Percentiles rank a stretch among this genome's conserved stretches.
Conservation (phyloP, 257 asterid species). For the Fraxinus excelsior region DNA sequence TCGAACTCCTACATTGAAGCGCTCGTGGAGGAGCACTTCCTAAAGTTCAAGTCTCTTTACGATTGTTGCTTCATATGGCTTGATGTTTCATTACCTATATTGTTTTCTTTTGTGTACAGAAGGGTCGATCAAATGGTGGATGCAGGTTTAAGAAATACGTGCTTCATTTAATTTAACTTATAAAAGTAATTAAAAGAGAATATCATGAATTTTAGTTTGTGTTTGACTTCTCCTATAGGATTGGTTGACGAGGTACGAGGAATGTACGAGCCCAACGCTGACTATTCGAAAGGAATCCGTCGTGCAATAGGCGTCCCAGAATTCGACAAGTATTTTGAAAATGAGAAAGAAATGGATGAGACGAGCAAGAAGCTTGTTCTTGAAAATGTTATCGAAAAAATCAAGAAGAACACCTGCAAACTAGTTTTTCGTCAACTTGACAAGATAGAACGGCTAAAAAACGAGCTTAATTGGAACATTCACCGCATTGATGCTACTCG, state of each 20-base stretch:
- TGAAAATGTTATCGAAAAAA: constrained; percentile 3
- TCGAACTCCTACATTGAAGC: constrained; percentile 26
- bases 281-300: constrained; percentile 20
- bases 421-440: constrained; percentile 18
- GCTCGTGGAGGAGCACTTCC: constrained; percentile 6
- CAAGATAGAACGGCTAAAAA: constrained; percentile 18
- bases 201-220: not conserved
- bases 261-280: constrained; percentile 1
- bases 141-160: not conserved
- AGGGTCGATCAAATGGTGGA: constrained; percentile 28
- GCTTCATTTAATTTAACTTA: not conserved
- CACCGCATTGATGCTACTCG: constrained; percentile 26
- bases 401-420: constrained; percentile 18
- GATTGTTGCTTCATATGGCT: constrained; percentile 28
- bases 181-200: not conserved
- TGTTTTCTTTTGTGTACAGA: constrained; percentile 4
- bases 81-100: constrained; percentile 6
- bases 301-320: constrained; percentile 19
- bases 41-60: not conserved
- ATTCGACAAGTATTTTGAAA: constrained; percentile 14
- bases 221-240: not conserved
- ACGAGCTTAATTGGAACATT: constrained; percentile 20
- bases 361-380: constrained; percentile 7
- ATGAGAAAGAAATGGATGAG: constrained; percentile 7
- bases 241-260: constrained; percentile 17